Conservation (phyloP, 129 eudicot genomes). For the Erigeron canadensis region DNA sequence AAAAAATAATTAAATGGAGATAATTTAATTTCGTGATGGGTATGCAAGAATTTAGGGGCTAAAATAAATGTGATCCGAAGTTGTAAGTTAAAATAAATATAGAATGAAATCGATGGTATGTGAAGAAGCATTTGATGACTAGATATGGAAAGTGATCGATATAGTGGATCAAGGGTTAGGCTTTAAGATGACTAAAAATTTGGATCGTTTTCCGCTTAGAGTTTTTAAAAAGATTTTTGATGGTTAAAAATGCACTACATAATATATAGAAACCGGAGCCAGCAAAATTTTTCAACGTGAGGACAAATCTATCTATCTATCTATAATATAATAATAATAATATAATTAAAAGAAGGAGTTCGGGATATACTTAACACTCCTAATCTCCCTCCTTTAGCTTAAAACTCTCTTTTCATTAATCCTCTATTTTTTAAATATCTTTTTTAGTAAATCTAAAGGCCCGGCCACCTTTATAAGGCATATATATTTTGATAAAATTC, state of each 20-base stretch:
- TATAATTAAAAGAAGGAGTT: too few species aligned
- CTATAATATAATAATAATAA: too few species aligned
- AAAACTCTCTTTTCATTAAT: too few species aligned
- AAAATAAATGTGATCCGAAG: conserved; percentile 1
- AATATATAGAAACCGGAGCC: too few species aligned
- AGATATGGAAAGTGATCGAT: conserved; percentile 8
- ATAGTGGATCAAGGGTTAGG: conserved; percentile 31
- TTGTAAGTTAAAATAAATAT: neutral
- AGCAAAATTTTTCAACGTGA: too few species aligned
- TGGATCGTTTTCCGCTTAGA: conserved; percentile 23
- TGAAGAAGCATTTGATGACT: conserved; percentile 39
- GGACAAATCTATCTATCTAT: too few species aligned
- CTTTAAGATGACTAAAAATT: conserved; percentile 30
- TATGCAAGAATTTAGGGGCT: conserved; percentile 16
- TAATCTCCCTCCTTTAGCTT: too few species aligned
- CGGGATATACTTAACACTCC: too few species aligned
- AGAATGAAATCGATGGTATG: neutral
- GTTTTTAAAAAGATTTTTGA: conserved; percentile 11
- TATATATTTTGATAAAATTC: too few species aligned
- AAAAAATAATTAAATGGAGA: conserved; percentile 11
- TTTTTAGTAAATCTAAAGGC: too few species aligned
- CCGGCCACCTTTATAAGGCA: too few species aligned
- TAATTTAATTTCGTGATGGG: conserved; percentile 23
- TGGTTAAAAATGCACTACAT: conserved; percentile 37
- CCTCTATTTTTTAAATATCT: too few species aligned